Evolutionary conservation across 495 filamentous ascomycete species (phyloP).

Genomic region (Aspergillus haitiensis): DNA sequence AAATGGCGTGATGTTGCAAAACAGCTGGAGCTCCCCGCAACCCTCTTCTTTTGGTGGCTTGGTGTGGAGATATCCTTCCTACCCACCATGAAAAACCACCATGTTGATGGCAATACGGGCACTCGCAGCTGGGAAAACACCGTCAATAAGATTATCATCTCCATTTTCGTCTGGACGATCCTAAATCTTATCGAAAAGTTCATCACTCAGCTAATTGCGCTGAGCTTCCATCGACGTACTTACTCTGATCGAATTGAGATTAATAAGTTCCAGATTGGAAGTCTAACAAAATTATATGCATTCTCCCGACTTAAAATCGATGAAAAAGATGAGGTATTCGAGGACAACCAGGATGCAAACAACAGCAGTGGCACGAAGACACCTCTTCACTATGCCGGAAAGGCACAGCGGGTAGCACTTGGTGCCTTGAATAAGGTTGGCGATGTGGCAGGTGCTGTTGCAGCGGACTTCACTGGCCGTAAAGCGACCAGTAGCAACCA

Average conservation of each 20-base stretch:
- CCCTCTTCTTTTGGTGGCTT: constrained; percentile 91
- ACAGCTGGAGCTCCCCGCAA: constrained; percentile 81
- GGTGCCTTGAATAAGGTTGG: constrained; percentile 76
- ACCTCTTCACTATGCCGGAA: constrained; percentile 65
- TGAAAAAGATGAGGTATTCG: constrained; percentile 71
- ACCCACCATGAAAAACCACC: constrained; percentile 69
- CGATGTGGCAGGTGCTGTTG: constrained; percentile 84
- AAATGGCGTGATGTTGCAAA: constrained; percentile 92
- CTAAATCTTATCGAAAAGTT: constrained; percentile 92
- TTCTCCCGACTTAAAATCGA: constrained; percentile 74
- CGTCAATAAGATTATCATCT: constrained; percentile 84
- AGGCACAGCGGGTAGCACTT: constrained; percentile 68
- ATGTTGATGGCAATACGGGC: constrained; percentile 55
- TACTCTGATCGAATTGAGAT: constrained; percentile 90
- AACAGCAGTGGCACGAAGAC: constrained; percentile 63
- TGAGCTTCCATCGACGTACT: constrained; percentile 87
- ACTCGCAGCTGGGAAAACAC: constrained; percentile 69
- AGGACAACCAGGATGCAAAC: constrained; percentile 44
- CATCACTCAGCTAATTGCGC: constrained; percentile 90
- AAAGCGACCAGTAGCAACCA: constrained; percentile 72
- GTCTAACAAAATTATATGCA: constrained; percentile 77
- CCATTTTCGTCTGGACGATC: constrained; percentile 73
- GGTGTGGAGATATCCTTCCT: constrained; percentile 68
- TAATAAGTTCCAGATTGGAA: constrained; percentile 86
- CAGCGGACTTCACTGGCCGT: constrained; percentile 91